Evolutionary conservation across 1,284 basidiomycete genomes (phyloP).

Genomic region (Coniferiporia weirii): DNA sequence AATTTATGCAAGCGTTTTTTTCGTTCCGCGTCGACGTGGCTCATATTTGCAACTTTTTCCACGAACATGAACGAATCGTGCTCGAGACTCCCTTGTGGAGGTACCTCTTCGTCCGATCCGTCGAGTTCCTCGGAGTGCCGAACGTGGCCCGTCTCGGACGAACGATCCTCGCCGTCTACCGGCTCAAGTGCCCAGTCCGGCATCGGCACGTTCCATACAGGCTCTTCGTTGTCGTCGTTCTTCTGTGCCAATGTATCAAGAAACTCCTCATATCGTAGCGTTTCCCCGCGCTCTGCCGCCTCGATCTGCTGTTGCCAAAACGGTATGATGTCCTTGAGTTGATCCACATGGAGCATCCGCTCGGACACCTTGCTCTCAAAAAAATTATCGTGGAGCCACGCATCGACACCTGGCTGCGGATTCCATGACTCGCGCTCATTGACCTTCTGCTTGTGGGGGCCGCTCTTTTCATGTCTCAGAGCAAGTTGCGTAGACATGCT

Average conservation of each 20-base stretch:
- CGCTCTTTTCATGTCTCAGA: slow-evolving; percentile 20
- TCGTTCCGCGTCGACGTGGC: slow-evolving; percentile 34
- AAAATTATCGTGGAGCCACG: slow-evolving; percentile 29
- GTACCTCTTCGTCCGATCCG: not conserved
- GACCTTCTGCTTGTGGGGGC: slow-evolving; percentile 8
- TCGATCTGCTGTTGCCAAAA: slow-evolving; percentile 52
- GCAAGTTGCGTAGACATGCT: slow-evolving; percentile 28
- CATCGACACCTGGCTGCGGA: slow-evolving; percentile 8
- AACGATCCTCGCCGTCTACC: not conserved
- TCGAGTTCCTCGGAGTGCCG: not conserved
- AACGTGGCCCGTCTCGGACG: not conserved
- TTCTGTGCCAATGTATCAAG: slow-evolving; percentile 31
- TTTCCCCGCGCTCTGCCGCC: slow-evolving; percentile 42
- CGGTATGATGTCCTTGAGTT: slow-evolving; percentile 31
- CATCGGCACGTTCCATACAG: slow-evolving; percentile 13
- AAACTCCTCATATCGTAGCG: slow-evolving; percentile 46
- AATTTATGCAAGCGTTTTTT: slow-evolving; percentile 44
- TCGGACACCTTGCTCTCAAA: slow-evolving; percentile 37
- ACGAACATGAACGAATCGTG: slow-evolving; percentile 35
- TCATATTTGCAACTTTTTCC: slow-evolving; percentile 41
- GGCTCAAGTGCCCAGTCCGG: slow-evolving; percentile 8
- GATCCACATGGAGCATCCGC: slow-evolving; percentile 43
- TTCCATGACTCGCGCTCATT: slow-evolving; percentile 4
- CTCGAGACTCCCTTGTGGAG: no score
- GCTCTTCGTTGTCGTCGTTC: slow-evolving; percentile 14